These are phyloP conservation scores for Senecio squalidus DNA, from an alignment of 140 eudicot species.

Conservation along the genomic window DNA sequence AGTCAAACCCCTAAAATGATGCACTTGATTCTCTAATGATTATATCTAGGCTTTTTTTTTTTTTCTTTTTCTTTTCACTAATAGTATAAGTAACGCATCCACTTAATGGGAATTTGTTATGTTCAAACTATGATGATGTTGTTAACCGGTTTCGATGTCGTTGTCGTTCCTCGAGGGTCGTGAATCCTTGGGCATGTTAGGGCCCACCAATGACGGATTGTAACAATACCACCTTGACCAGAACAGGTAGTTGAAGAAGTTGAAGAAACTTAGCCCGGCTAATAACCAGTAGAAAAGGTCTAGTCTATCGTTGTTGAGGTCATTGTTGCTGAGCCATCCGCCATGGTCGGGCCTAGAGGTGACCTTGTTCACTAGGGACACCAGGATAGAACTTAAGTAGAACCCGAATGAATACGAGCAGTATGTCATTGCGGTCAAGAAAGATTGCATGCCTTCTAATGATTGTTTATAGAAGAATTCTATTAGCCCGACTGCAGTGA, in stretches of 20 bases:
- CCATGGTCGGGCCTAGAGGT: slow-evolving; percentile 45
- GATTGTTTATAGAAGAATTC: slow-evolving; percentile 87
- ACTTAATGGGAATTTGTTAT: slow-evolving; percentile 3
- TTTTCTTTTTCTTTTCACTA: slow-evolving; percentile 15
- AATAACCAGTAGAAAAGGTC: slow-evolving; percentile 83
- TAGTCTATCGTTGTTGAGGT: slow-evolving; percentile 63
- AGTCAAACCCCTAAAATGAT: slow-evolving; percentile 30
- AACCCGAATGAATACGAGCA: slow-evolving; percentile 90
- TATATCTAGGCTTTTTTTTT: slow-evolving; percentile 27
- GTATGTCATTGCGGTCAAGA: slow-evolving; percentile 84
- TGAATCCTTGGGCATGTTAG: slow-evolving; percentile 18
- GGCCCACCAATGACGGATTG: slow-evolving; percentile 41
- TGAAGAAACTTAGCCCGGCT: slow-evolving; percentile 63
- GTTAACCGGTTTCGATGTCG: slow-evolving; percentile 24
- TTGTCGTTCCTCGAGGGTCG: slow-evolving; percentile 21
- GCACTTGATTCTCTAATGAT: slow-evolving; percentile 31
- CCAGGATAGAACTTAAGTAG: slow-evolving; percentile 70
- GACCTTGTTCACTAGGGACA: slow-evolving; percentile 64
- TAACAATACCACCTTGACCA: slow-evolving; percentile 82
- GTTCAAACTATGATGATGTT: slow-evolving; percentile 15
- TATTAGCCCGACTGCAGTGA: slow-evolving; percentile 78
- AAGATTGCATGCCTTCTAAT: slow-evolving; percentile 71
- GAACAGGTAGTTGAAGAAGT: slow-evolving; percentile 77
- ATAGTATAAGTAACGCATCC: slow-evolving; percentile 15
- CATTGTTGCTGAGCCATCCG: slow-evolving; percentile 79